phyloP scores from a whole-genome alignment of 192 early-diverging fungal species.

The Pilaira anomala region DNA sequence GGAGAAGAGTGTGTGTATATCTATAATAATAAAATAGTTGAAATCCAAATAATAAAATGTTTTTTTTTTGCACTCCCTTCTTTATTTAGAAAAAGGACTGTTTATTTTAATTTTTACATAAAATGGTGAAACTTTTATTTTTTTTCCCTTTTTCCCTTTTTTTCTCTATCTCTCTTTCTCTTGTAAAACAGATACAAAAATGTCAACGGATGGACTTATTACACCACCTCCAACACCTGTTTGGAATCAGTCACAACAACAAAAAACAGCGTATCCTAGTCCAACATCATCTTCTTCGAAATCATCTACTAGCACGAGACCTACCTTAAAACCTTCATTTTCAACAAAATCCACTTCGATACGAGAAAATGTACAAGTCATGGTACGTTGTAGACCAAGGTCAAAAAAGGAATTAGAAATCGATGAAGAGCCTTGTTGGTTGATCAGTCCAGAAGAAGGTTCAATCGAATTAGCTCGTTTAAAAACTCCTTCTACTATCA shows the following conservation, averaged over 20 bases:
- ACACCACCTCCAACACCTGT: slow-evolving; percentile 12
- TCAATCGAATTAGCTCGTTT: slow-evolving; percentile 12
- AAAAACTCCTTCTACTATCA: neutral
- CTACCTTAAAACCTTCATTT: slow-evolving; percentile 4
- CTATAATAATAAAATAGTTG: too few species aligned
- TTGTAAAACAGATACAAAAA: neutral
- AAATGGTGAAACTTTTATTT: neutral
- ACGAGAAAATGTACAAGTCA: slow-evolving; percentile 57
- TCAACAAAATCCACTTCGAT: slow-evolving; percentile 11
- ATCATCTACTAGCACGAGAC: neutral
- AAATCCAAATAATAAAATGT: too few species aligned
- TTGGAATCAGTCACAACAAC: slow-evolving; percentile 1
- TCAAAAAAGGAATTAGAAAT: slow-evolving; percentile 55
- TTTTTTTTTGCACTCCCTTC: neutral
- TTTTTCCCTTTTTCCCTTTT: slow-evolving; percentile 2
- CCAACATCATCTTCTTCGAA: neutral
- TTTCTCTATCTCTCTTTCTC: neutral
- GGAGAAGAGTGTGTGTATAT: too few species aligned
- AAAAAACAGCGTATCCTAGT: neutral
- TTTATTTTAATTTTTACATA: slow-evolving; percentile 1
- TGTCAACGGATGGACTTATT: neutral
- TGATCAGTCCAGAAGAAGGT: slow-evolving; percentile 32
- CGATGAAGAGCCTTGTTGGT: slow-evolving; percentile 45
- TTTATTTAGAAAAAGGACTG: slow-evolving; percentile 3
- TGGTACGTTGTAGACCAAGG: slow-evolving; percentile 69